Evolutionary conservation across 164 flowering plant genomes (phyloP), one percentile per base, ranked within the genome.

Genomic region (Akebia trifoliata): DNA sequence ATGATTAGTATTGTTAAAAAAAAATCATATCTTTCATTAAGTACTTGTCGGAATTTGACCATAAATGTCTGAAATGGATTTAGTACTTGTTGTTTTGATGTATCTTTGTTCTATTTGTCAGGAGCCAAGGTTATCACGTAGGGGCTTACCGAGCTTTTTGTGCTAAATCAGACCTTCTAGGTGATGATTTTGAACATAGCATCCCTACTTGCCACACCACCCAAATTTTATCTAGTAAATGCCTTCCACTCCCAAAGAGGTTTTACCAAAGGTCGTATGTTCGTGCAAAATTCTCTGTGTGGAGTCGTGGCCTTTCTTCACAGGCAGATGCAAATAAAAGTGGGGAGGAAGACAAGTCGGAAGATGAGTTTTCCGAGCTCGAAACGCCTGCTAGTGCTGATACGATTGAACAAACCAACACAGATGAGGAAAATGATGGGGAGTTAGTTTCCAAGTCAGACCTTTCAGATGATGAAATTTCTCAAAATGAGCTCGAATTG

Each of bases 331-430:
- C 86, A 2, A 55, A 77, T 63, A 82, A 76, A 60, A 69, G 72
- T 48, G 76, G 68, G 57, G 84, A 79, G 24, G 93, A 81, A 48
- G 80, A 76, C 50, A 75, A 76, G 26, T 63, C 68, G 69, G 91
- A 85, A 59, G 89, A 83, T 65, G 86, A 76, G 11, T 88, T 91
- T 61, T 86, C 95, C 50, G 95, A 91, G 64, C 90, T 83, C 49
- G 95, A 77, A 39, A 35, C 62, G 10, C 68, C 78, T n/a, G n/a
- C n/a, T 59, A 48, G 17, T 24, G 7, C 71, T 26, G 65, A 57
- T 10, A 40, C 17, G 0, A 20, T 7, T 48, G 51, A 45, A 29
- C 63, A 38, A 7, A 37, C 26, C 22, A 37, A 9, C 15, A 57
- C 63, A 72, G 75, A 80, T 30, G 77, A 58, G 59, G 83, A 47